phyloP scores from a whole-genome alignment of 2,329 filamentous ascomycete genomes.

The Stagonosporopsis tanaceti region DNA sequence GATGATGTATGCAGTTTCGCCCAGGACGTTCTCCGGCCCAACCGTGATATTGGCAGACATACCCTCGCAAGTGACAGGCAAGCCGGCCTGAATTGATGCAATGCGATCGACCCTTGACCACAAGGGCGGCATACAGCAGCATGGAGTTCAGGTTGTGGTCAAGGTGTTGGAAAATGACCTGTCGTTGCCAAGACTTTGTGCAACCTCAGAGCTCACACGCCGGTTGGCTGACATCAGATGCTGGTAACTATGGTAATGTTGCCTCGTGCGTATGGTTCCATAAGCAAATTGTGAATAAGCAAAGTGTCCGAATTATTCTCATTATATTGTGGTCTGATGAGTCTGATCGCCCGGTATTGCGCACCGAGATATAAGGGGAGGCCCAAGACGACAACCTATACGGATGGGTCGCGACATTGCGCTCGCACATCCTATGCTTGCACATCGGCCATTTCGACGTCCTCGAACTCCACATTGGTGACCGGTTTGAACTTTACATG shows the following conservation, averaged over 20 bases:
- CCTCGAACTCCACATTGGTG: not conserved
- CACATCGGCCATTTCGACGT: constrained; percentile 15
- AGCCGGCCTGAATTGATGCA: not conserved
- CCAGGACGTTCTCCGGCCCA: constrained; percentile 1
- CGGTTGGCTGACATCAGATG: constrained; percentile 1
- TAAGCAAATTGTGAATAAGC: not conserved
- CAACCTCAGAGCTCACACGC: constrained; percentile 9
- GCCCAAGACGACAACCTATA: not conserved
- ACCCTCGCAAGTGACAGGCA: constrained; percentile 2
- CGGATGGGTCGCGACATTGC: not conserved
- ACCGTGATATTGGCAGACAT: constrained; percentile 8
- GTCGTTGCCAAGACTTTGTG: constrained; percentile 16
- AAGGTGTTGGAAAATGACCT: constrained; percentile 8
- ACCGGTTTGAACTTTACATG: constrained; percentile 5
- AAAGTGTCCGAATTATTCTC: not conserved
- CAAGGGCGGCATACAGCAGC: not conserved
- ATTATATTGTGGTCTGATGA: not conserved
- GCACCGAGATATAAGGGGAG: not conserved
- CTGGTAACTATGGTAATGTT: constrained; percentile 1
- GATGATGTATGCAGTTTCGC: constrained; percentile 20
- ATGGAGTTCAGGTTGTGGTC: not conserved
- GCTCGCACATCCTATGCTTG: constrained; percentile 1
- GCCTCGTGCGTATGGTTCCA: constrained; percentile 11
- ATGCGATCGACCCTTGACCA: not conserved
- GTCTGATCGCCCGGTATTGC: not conserved